phyloP scores from a whole-genome alignment of 768 basidiomycete genomes.

The Mycena epipterygia region DNA sequence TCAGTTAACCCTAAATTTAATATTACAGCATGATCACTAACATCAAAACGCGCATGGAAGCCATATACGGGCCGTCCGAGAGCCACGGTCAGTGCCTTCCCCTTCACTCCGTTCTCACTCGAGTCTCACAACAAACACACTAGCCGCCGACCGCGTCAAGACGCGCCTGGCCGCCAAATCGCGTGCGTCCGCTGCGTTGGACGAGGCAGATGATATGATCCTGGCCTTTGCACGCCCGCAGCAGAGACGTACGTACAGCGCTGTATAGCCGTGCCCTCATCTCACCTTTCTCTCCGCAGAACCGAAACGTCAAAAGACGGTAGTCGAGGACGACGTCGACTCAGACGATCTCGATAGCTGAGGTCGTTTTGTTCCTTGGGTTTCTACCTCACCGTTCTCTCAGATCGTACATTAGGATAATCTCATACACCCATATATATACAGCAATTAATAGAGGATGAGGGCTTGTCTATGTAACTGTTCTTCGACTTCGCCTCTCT shows the following conservation, averaged over 20 bases:
- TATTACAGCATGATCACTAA: conserved; percentile 15
- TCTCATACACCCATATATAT: no score
- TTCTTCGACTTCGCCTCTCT: no score
- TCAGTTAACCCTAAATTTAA: neutral
- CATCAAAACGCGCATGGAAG: conserved; percentile 29
- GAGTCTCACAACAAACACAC: neutral
- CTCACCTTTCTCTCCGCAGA: neutral
- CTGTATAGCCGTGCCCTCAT: neutral
- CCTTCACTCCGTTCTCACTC: neutral
- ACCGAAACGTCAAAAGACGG: neutral
- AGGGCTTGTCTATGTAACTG: no score
- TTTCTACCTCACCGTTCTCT: no score
- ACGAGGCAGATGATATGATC: conserved; percentile 14
- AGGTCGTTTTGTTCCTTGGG: neutral
- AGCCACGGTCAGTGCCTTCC: neutral
- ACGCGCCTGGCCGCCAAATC: conserved; percentile 3
- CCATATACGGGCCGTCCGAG: conserved; percentile 21
- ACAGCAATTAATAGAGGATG: no score
- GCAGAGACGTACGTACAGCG: conserved; percentile 20
- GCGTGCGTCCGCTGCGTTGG: neutral
- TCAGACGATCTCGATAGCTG: conserved; percentile 24
- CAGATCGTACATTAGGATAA: no score
- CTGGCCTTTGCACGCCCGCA: neutral
- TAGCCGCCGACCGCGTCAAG: neutral
- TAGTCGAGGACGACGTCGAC: conserved; percentile 9